Conservation (phyloP, 2,329 filamentous ascomycete species). For the Fusarium irregulare region DNA sequence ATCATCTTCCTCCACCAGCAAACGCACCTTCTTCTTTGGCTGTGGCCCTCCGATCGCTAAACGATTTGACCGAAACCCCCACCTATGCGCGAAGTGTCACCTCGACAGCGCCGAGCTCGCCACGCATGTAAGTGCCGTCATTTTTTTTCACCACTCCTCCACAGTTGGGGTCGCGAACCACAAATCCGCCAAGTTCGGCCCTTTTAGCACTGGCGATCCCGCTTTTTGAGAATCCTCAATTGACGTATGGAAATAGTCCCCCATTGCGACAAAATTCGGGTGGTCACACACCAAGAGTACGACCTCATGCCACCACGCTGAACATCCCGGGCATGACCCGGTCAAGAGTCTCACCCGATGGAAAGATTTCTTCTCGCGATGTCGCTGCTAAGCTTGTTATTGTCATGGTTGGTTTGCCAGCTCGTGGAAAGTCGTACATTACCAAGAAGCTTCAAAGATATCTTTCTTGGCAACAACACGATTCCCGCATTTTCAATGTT, state of each 20-base stretch:
- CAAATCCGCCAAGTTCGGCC: slow-evolving; percentile 39
- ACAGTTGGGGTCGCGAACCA: slow-evolving; percentile 34
- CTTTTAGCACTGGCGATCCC: slow-evolving; percentile 37
- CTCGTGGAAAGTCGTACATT: slow-evolving; percentile 97
- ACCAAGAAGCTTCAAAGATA: slow-evolving; percentile 98
- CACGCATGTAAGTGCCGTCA: slow-evolving; percentile 63
- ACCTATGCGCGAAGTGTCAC: slow-evolving; percentile 67
- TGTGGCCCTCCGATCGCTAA: slow-evolving; percentile 56
- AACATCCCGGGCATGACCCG: slow-evolving; percentile 97
- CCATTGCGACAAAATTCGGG: slow-evolving; percentile 80
- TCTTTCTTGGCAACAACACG: slow-evolving; percentile 96
- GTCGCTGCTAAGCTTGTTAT: slow-evolving; percentile 97
- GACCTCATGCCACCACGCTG: slow-evolving; percentile 89
- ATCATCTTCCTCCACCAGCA: slow-evolving; percentile 45
- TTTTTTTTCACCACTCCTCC: slow-evolving; percentile 17
- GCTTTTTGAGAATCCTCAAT: slow-evolving; percentile 24
- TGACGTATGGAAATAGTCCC: slow-evolving; percentile 60
- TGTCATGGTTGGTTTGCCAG: slow-evolving; percentile 96
- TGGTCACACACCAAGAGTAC: slow-evolving; percentile 79
- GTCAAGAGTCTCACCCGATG: slow-evolving; percentile 94
- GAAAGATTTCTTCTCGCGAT: slow-evolving; percentile 91
- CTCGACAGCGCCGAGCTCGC: slow-evolving; percentile 69
- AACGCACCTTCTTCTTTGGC: slow-evolving; percentile 51
- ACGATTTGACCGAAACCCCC: slow-evolving; percentile 63
- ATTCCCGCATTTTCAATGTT: slow-evolving; percentile 96